Conservation (phyloP, 2,329 filamentous ascomycete species). For the Exophiala lecanii-corni region DNA sequence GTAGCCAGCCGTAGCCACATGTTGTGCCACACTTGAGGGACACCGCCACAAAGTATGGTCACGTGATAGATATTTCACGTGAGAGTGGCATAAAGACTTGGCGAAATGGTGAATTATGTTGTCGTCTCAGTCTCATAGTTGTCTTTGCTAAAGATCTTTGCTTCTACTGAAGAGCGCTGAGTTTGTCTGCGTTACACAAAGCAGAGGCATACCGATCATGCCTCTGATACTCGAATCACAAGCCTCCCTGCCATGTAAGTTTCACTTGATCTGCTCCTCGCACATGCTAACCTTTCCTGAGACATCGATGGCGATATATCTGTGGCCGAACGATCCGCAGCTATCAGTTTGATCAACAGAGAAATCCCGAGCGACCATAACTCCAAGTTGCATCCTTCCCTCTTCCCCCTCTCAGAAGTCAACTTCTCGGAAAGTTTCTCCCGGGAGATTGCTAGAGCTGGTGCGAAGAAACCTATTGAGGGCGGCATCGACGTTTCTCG, state of each 20-base stretch:
- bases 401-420: slow-evolving; percentile 50
- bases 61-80: no score
- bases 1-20: no score
- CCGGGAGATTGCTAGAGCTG: slow-evolving; percentile 64
- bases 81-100: no score
- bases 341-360: slow-evolving; percentile 63
- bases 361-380: slow-evolving; percentile 54
- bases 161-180: no score
- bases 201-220: no score
- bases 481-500: slow-evolving; percentile 69
- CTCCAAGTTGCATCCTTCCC: slow-evolving; percentile 53
- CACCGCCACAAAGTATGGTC: no score
- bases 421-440: slow-evolving; percentile 63
- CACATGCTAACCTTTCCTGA: slow-evolving; percentile 36
- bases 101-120: no score
- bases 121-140: no score
- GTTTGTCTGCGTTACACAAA: no score
- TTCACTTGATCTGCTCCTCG: neutral
- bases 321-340: slow-evolving; percentile 55
- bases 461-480: slow-evolving; percentile 53
- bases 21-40: no score
- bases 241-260: slow-evolving; percentile 43
- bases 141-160: no score
- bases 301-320: slow-evolving; percentile 77
- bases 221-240: slow-evolving; percentile 65